phyloP scores from a whole-genome alignment of 169 alveolate species.

The Sarcocystis neurona region DNA sequence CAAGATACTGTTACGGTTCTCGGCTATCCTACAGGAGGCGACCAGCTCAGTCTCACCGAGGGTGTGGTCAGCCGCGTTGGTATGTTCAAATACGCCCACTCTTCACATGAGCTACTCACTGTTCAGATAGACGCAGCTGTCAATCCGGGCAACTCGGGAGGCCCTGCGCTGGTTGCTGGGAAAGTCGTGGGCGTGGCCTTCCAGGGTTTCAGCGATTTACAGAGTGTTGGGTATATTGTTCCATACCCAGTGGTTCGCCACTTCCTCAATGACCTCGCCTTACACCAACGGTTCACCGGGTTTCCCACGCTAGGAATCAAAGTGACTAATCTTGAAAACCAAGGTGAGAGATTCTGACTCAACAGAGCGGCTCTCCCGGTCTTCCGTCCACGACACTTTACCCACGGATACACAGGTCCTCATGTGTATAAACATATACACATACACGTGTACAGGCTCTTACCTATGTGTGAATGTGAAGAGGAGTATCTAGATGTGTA shows the following conservation, averaged over 20 bases:
- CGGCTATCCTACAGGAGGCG: slow-evolving; percentile 91
- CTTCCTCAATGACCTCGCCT: slow-evolving; percentile 74
- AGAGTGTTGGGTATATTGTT: slow-evolving; percentile 80
- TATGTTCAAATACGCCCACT: slow-evolving; percentile 74
- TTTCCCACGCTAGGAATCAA: slow-evolving; percentile 80
- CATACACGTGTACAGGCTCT: too few relatives aligned
- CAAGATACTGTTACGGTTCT: slow-evolving; percentile 83
- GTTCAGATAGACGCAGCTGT: slow-evolving; percentile 90
- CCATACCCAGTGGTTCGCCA: slow-evolving; percentile 78
- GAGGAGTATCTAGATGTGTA: too few relatives aligned
- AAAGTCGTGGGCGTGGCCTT: slow-evolving; percentile 87
- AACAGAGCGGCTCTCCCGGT: too few relatives aligned
- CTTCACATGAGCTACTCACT: slow-evolving; percentile 74
- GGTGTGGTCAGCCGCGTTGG: slow-evolving; percentile 89
- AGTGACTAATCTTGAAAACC: slow-evolving; percentile 74
- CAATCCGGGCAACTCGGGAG: slow-evolving; percentile 90
- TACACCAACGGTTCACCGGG: slow-evolving; percentile 74
- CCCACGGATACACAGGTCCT: too few relatives aligned
- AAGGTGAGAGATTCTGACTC: slow-evolving; percentile 44
- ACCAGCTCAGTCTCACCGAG: slow-evolving; percentile 84
- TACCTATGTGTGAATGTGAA: too few relatives aligned
- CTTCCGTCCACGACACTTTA: too few relatives aligned
- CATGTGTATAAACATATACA: too few relatives aligned
- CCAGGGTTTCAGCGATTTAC: slow-evolving; percentile 83
- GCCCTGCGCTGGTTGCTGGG: slow-evolving; percentile 83